Conservation (phyloP, 495 filamentous ascomycete species). For the Penicillium angulare region DNA sequence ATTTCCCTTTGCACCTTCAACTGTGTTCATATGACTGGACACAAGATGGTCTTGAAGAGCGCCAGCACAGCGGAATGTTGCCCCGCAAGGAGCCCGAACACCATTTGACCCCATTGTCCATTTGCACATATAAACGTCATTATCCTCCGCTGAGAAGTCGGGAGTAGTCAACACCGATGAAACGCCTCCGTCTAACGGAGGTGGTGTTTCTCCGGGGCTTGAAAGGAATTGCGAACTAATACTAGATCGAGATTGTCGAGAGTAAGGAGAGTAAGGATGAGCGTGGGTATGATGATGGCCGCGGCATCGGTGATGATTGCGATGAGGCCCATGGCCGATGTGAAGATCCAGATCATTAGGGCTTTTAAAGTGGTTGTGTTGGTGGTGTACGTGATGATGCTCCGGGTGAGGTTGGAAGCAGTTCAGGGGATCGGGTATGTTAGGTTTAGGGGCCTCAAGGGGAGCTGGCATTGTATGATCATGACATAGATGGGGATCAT, state of each 20-base stretch:
- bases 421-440: constrained; percentile 20
- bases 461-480: constrained; percentile 14
- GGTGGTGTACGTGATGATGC: constrained; percentile 23
- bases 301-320: constrained; percentile 39
- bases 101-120: constrained; percentile 34
- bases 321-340: constrained; percentile 31
- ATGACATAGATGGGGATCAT: constrained; percentile 28
- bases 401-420: constrained; percentile 31
- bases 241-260: constrained; percentile 42
- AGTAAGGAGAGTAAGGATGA: constrained; percentile 41
- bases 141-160: constrained; percentile 34
- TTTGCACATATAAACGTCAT: constrained; percentile 36
- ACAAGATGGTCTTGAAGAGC: constrained; percentile 46
- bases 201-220: constrained; percentile 43
- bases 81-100: constrained; percentile 32
- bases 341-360: constrained; percentile 26
- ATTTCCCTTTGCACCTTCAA: constrained; percentile 43
- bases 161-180: constrained; percentile 44
- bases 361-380: constrained; percentile 27
- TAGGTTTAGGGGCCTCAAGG: constrained; percentile 12
- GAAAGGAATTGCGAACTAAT: constrained; percentile 42
- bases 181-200: constrained; percentile 39
- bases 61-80: constrained; percentile 33
- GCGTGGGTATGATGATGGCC: constrained; percentile 34
- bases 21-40: constrained; percentile 37